phyloP scores from a whole-genome alignment of 2,329 filamentous ascomycete species.

The Microcyclospora pomicola region DNA sequence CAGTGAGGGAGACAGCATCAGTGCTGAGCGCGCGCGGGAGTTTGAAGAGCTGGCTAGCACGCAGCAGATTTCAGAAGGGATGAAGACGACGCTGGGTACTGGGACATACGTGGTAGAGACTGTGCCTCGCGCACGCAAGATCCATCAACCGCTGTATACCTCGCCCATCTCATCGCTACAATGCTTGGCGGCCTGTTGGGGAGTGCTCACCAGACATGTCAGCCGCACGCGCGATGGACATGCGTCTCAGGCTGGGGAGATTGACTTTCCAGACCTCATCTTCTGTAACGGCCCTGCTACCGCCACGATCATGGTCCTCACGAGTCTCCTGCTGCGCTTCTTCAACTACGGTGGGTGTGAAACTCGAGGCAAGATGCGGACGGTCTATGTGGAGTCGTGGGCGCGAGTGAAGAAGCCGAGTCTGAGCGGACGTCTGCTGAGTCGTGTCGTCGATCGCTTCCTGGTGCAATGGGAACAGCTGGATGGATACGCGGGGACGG shows the following conservation, averaged over 20 bases:
- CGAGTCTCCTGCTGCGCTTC: constrained; percentile 42
- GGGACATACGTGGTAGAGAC: constrained; percentile 47
- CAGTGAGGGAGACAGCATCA: constrained; percentile 62
- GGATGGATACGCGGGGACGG: constrained; percentile 28
- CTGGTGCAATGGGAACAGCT: constrained; percentile 68
- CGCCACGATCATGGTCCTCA: constrained; percentile 59
- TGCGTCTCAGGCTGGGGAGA: constrained; percentile 3
- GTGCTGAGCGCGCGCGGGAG: constrained; percentile 46
- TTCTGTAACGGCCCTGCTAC: constrained; percentile 83
- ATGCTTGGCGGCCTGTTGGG: constrained; percentile 51
- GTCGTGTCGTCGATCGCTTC: constrained; percentile 59
- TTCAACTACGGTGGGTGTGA: constrained; percentile 27
- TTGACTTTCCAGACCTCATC: constrained; percentile 57
- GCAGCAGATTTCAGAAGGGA: constrained; percentile 10
- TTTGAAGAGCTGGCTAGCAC: constrained; percentile 40
- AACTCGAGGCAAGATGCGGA: constrained; percentile 45
- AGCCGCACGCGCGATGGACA: constrained; percentile 7
- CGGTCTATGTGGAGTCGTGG: constrained; percentile 86
- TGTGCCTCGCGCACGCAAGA: constrained; percentile 62
- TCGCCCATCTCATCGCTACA: constrained; percentile 54
- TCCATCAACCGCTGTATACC: constrained; percentile 68
- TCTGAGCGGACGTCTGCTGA: constrained; percentile 66
- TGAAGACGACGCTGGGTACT: constrained; percentile 9
- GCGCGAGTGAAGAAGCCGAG: constrained; percentile 72
- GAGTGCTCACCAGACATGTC: constrained; percentile 32